These are phyloP conservation scores for Phytophthora vignae DNA, from an alignment of 352 stramenopile genomes.

Conservation along the genomic window DNA sequence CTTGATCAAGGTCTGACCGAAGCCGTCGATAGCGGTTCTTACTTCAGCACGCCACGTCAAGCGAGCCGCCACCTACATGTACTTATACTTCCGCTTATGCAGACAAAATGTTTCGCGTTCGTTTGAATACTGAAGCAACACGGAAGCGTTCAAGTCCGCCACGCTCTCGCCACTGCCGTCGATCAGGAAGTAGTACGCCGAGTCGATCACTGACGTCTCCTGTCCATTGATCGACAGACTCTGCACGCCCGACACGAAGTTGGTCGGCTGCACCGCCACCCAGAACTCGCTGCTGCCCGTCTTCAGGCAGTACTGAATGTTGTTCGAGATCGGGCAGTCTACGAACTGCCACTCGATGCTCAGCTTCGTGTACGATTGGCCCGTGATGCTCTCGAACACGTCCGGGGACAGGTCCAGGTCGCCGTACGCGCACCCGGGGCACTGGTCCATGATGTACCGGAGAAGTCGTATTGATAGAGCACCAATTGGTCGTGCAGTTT, in stretches of 20 bases:
- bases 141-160: constrained; percentile 53
- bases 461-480: too few species aligned
- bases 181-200: constrained; percentile 71
- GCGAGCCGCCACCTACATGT: too few species aligned
- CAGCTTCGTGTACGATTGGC: constrained; percentile 50
- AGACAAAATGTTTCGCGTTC: too few species aligned
- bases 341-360: constrained; percentile 73
- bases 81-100: too few species aligned
- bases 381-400: constrained; percentile 73
- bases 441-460: constrained; percentile 81
- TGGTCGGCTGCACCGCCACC: constrained; percentile 70
- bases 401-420: constrained; percentile 66
- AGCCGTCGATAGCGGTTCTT: too few species aligned
- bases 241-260: constrained; percentile 58
- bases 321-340: constrained; percentile 57
- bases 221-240: constrained; percentile 67
- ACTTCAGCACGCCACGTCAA: too few species aligned
- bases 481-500: too few species aligned
- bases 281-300: constrained; percentile 67
- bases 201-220: constrained; percentile 63
- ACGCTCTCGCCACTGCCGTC: constrained; percentile 52
- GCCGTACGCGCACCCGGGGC: constrained; percentile 54
- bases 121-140: too few species aligned
- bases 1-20: too few species aligned
- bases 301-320: constrained; percentile 76